Base-by-base conservation (phyloP, 352 stramenopile species). In the Peronosclerospora sorghi region DNA sequence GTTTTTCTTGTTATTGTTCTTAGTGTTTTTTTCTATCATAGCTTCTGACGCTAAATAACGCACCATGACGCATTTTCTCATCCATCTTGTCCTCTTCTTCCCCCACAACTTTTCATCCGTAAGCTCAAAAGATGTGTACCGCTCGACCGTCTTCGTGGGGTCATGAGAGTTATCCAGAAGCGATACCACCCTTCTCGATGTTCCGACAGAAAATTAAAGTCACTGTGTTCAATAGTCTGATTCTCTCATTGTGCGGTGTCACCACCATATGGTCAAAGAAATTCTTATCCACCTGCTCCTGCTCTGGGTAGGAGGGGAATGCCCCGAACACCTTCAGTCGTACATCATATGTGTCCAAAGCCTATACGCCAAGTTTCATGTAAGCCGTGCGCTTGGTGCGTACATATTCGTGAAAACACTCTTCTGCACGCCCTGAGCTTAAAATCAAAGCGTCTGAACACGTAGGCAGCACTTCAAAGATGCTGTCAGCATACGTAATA, bases 201-300 rank as follows among this genome's bases (percentile, higher is more conserved):
- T 59, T 91, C 78, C 46, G 75, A 83, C 35, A 88, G 68, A 45
- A 88, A 91, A 55, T 91, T 91, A 53, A 91, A 91, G 32, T 75
- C 78, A 48, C 82, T 91, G 48, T 85, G 74, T 55, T 88, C 70
- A 35, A 88, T 57, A 55, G 88, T 76, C 44, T 88, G 83, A 46
- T 56, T 83, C 18, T 44, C 36, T 81, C 68, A 28, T 83, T 67
- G 35, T 64, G 68, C 48, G 66, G 51, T 5, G 73, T 88, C 18
- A 56, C 59, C 47, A 91, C 68, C 38, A 86, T 39, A 42, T 83
- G 60, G 51, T 91, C 59, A 52, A 91, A 91, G 49, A 91, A 91
- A 41, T 62, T 67, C 61, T 79, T 86, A 10, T 51, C 49, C 32
- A 62, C 48, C 8, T 78, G 54, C 17, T 68, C 63, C 21, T 71